These are phyloP conservation scores for Globisporangium middletonii DNA, from an alignment of 352 stramenopile species.

Conservation along the genomic window DNA sequence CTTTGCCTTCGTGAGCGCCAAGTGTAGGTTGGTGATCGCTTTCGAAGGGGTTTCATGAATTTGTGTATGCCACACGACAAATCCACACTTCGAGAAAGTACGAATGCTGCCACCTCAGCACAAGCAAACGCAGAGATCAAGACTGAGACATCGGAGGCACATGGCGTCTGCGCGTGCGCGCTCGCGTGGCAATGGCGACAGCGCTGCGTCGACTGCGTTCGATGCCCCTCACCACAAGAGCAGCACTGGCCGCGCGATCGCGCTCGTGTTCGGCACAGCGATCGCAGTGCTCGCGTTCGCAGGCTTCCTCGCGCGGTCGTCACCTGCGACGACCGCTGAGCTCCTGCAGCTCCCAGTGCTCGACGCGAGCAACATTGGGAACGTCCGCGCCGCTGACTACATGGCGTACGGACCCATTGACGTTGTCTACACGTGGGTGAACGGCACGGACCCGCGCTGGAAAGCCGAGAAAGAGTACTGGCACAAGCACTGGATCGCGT, in stretches of 20 bases:
- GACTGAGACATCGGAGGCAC: not conserved
- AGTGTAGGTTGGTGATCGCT: not conserved
- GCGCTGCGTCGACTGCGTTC: not conserved
- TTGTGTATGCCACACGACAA: not conserved
- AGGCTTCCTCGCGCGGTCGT: conserved; percentile 6
- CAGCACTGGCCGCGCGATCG: not conserved
- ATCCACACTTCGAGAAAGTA: not conserved
- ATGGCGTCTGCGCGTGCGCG: conserved; percentile 15
- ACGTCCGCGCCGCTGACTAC: conserved; percentile 42
- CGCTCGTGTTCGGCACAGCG: not conserved
- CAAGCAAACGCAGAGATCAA: not conserved
- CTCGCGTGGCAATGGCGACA: conserved; percentile 5
- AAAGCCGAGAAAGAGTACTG: conserved; percentile 85
- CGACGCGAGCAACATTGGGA: conserved; percentile 50
- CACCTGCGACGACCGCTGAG: conserved; percentile 1
- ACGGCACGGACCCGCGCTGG: conserved; percentile 92
- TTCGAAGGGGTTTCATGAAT: not conserved
- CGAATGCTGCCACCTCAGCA: not conserved
- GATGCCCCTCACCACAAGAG: not conserved
- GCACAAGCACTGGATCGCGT: conserved; percentile 86
- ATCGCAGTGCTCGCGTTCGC: conserved; percentile 7
- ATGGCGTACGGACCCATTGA: conserved; percentile 87
- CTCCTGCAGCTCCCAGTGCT: conserved; percentile 9
- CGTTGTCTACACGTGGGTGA: conserved; percentile 96
- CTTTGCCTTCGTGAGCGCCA: no score